A percentile compares a stretch with the other conserved stretches of the same genome.
Conservation (phyloP, 306 rosid species). For the Sechiopsis laciniata region DNA sequence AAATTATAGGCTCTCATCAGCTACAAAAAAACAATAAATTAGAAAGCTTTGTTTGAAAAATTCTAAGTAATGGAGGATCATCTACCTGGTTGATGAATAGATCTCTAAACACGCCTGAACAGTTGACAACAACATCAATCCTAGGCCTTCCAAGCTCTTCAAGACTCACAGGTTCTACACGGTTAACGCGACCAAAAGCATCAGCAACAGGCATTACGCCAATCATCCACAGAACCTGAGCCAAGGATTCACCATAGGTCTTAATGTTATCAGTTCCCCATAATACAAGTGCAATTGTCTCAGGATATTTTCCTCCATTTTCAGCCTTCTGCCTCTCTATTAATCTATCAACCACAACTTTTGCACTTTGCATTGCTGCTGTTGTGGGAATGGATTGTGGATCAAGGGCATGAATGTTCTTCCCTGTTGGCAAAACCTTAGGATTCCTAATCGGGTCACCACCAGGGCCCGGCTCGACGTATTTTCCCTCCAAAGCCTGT, state of each 20-base stretch:
- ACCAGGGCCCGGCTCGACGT: slow-evolving; percentile 96
- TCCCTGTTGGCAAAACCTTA: slow-evolving; percentile 86
- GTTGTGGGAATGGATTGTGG: slow-evolving; percentile 90
- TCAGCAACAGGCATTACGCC: slow-evolving; percentile 85
- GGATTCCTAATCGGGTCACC: slow-evolving; percentile 97
- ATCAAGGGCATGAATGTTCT: slow-evolving; percentile 91
- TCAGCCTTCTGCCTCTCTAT: slow-evolving; percentile 59
- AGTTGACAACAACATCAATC: slow-evolving; percentile 92
- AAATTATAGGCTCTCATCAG: neutral
- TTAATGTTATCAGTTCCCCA: slow-evolving; percentile 99
- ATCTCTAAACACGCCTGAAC: slow-evolving; percentile 98
- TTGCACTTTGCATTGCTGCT: slow-evolving; percentile 88
- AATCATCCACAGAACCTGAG: slow-evolving; percentile 95
- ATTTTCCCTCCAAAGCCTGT: slow-evolving; percentile 96
- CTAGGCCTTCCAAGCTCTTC: slow-evolving; percentile 99
- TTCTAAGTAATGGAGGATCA: slow-evolving; percentile 2
- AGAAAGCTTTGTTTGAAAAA: neutral
- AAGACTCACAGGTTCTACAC: slow-evolving; percentile 68
- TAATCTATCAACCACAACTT: slow-evolving; percentile 51
- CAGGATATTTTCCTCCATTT: slow-evolving; percentile 68
- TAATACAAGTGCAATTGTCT: slow-evolving; percentile 86
- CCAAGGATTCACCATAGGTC: slow-evolving; percentile 97
- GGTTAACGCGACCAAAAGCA: slow-evolving; percentile 76
- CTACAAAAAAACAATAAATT: neutral
- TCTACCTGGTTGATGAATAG: slow-evolving; percentile 93